A percentile compares a stretch with the other conserved stretches of the same genome.
Conservation (phyloP, 1,139 yeast genomes). For the Suhomyces ambrosiae region DNA sequence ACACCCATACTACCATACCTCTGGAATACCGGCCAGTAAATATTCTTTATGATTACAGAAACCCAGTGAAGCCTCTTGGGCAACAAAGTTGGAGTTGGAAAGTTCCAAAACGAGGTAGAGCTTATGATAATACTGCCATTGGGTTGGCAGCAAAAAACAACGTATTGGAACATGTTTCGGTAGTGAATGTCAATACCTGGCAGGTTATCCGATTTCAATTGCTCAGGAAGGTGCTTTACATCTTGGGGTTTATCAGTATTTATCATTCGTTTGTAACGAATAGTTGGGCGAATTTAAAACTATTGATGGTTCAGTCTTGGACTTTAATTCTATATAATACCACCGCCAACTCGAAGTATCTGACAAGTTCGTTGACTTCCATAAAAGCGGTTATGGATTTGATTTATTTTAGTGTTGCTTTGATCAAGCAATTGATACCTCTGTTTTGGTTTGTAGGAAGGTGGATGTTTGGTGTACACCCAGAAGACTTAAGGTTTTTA, state of each 20-base stretch:
- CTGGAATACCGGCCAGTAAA: background rate
- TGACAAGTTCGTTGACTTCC: background rate
- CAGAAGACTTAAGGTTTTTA: background rate
- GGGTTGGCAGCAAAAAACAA: background rate
- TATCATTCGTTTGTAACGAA: background rate
- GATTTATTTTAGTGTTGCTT: background rate
- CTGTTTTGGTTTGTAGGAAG: background rate
- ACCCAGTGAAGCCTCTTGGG: background rate
- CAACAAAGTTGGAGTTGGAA: background rate
- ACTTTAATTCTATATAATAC: background rate
- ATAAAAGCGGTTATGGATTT: background rate
- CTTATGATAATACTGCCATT: background rate
- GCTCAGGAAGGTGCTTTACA: background rate
- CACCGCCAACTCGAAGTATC: background rate
- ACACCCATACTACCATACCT: too few species aligned
- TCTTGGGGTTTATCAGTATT: background rate
- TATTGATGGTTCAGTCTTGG: background rate
- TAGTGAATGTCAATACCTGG: background rate
- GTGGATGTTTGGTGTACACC: constrained; percentile 2
- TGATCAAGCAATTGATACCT: background rate
- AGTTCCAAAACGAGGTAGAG: too few species aligned
- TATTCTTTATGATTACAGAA: background rate
- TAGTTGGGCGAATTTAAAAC: background rate
- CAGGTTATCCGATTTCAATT: background rate
- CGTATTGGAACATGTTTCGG: background rate